Evolutionary conservation across 495 filamentous ascomycete species (phyloP).

Genomic region (Lasiosphaeria ovina): DNA sequence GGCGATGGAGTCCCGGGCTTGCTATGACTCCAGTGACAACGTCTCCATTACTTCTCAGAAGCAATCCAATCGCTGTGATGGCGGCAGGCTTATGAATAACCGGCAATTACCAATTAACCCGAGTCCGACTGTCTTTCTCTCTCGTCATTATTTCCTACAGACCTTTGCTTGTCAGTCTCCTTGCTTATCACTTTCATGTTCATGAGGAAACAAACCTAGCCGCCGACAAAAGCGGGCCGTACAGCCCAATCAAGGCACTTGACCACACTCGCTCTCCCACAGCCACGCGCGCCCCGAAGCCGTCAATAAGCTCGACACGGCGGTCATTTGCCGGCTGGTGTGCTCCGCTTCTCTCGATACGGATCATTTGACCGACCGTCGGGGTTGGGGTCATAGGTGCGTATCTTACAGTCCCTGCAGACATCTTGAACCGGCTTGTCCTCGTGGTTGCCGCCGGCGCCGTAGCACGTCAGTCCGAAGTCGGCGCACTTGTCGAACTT

Average conservation of each 20-base stretch:
- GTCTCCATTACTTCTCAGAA: too few species aligned
- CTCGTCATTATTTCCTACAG: too few species aligned
- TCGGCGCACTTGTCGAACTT: slow-evolving; percentile 26
- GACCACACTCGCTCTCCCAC: not conserved
- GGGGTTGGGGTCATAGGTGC: slow-evolving; percentile 6
- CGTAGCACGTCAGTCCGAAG: slow-evolving; percentile 25
- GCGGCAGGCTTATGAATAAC: too few species aligned
- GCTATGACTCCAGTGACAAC: too few species aligned
- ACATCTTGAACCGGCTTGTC: slow-evolving; percentile 15
- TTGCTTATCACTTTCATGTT: too few species aligned
- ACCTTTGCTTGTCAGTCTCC: too few species aligned
- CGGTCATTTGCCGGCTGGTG: not conserved
- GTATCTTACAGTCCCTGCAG: slow-evolving; percentile 19
- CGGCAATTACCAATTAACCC: too few species aligned
- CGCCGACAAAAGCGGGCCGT: too few species aligned
- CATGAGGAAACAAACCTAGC: too few species aligned
- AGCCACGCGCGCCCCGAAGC: not conserved
- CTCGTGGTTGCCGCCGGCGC: slow-evolving; percentile 20
- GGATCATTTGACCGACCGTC: slow-evolving; percentile 30
- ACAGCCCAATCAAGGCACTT: not conserved
- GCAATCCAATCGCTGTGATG: too few species aligned
- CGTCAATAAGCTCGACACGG: not conserved
- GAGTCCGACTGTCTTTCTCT: too few species aligned
- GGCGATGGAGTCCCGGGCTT: too few species aligned
- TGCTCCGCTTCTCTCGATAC: slow-evolving; percentile 33